A percentile compares a stretch with the other conserved stretches of the same genome.
Evolutionary conservation across 305 asterid genomes (phyloP).

Genomic region (Petunia hybrid): DNA sequence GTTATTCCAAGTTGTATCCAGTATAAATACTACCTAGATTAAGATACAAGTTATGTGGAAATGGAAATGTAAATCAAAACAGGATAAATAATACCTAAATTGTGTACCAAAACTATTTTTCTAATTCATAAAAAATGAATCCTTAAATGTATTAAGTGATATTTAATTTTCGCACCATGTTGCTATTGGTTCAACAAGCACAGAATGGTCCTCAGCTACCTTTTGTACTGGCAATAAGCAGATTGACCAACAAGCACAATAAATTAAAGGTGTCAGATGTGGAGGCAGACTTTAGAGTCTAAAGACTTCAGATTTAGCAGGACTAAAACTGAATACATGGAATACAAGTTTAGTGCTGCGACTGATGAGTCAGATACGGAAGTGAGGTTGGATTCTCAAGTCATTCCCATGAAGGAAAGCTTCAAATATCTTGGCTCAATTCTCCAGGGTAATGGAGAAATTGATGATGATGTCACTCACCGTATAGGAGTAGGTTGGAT

Average conservation of each 20-base stretch:
- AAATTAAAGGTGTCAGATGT: neutral
- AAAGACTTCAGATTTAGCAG: no score
- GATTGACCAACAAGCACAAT: slow-evolving; percentile 1
- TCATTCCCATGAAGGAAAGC: no score
- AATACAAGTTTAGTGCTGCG: no score
- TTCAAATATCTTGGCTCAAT: no score
- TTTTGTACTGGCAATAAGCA: neutral
- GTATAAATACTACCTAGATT: neutral
- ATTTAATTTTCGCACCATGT: neutral
- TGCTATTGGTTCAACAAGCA: slow-evolving; percentile 11
- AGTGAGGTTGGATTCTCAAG: no score
- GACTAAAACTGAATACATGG: no score
- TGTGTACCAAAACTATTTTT: neutral
- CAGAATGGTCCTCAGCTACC: neutral
- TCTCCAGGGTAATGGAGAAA: no score
- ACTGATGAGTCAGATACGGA: no score
- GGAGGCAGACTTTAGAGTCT: no score
- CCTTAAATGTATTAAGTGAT: neutral
- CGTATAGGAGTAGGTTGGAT: no score
- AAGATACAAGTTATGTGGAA: neutral
- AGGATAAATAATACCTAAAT: neutral
- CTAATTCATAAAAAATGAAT: neutral
- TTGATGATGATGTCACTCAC: no score
- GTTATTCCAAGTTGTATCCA: neutral
- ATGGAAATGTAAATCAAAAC: neutral